Percentiles rank a stretch among this genome's conserved stretches.
Evolutionary conservation across 371 early-diverging fungal genomes (phyloP).

Genomic region (Apophysomyces elegans): DNA sequence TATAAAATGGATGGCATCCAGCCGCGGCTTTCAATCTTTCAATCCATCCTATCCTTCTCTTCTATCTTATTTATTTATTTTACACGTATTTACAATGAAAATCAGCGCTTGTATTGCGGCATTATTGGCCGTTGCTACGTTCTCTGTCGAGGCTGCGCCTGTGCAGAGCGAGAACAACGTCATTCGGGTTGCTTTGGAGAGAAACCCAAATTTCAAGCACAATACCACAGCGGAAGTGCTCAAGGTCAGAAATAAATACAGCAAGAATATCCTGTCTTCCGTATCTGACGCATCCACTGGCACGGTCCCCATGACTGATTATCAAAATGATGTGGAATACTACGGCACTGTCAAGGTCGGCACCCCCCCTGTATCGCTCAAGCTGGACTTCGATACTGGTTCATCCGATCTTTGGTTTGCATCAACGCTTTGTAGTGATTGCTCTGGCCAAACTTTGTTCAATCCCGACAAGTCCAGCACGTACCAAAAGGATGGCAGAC

Average conservation of each 20-base stretch:
- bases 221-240: constrained; percentile 21
- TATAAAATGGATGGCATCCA: too few species aligned
- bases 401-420: constrained; percentile 71
- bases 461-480: constrained; percentile 50
- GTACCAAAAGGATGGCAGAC: constrained; percentile 42
- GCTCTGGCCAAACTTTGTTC: constrained; percentile 41
- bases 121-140: constrained; percentile 6
- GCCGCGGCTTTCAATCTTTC: too few species aligned
- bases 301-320: constrained; percentile 25
- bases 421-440: constrained; percentile 40
- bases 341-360: constrained; percentile 63
- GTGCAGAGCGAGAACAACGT: background rate
- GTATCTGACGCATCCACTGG: constrained; percentile 5
- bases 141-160: constrained; percentile 11
- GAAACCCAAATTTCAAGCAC: constrained; percentile 20
- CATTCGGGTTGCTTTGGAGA: constrained; percentile 17
- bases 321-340: constrained; percentile 44
- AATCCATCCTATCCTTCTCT: background rate
- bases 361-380: constrained; percentile 67
- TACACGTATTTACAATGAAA: background rate
- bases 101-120: constrained; percentile 4
- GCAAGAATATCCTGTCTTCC: constrained; percentile 8
- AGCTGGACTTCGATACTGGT: constrained; percentile 76
- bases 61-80: background rate
- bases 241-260: constrained; percentile 25